Evolutionary conservation across 352 stramenopile genomes (phyloP).

Genomic region (Globisporangium polare): DNA sequence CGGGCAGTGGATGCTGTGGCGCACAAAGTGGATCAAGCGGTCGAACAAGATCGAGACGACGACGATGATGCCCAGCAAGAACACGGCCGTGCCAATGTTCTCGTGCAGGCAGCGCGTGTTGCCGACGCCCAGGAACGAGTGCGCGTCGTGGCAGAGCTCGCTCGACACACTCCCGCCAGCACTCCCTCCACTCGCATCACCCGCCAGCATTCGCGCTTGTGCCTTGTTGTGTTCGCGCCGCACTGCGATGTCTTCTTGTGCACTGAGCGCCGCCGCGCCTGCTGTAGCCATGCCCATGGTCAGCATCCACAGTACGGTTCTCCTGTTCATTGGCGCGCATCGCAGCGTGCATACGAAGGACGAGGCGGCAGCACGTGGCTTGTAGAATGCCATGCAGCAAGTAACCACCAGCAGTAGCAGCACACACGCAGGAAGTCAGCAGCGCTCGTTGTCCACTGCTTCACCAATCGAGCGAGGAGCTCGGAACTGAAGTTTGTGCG

Average conservation of each 20-base stretch:
- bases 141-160: constrained; percentile 39
- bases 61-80: constrained; percentile 76
- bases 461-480: background rate
- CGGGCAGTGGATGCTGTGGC: constrained; percentile 58
- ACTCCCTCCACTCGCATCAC: background rate
- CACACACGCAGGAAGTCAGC: background rate
- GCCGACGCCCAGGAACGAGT: constrained; percentile 76
- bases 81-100: constrained; percentile 68
- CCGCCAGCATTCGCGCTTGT: background rate
- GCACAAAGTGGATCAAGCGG: constrained; percentile 41
- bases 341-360: background rate
- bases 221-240: background rate
- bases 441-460: background rate
- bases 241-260: background rate
- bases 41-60: constrained; percentile 69
- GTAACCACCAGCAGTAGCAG: background rate
- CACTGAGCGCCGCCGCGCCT: background rate
- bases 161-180: background rate
- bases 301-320: background rate
- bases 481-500: background rate
- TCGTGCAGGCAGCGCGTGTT: constrained; percentile 75
- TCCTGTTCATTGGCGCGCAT: background rate
- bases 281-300: background rate
- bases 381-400: constrained; percentile 1
- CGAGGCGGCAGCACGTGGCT: background rate